Evolutionary conservation across 495 filamentous ascomycete genomes (phyloP), one percentile per base, ranked within the genome.

Genomic region (Lepraria neglecta): DNA sequence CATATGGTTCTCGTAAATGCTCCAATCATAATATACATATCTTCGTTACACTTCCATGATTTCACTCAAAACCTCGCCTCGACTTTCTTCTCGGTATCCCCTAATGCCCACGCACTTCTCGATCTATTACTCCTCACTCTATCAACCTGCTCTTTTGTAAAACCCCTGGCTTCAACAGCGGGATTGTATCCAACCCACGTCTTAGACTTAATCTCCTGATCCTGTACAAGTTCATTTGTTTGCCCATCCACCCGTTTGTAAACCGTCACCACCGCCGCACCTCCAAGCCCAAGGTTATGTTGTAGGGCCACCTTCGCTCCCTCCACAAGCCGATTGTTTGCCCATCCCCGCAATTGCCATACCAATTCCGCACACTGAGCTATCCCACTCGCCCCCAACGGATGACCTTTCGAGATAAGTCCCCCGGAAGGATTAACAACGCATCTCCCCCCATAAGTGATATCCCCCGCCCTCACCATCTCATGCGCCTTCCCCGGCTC

Each of bases 261-360:
- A 3, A 97, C 86, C 6, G 90, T 94, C 17, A 92, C 88, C 0
- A 98, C 91, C 3, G 84, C 91, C 3, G 92, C 94, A 60, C 94
- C 94, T 2, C 94, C 94, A 27, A 98, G 76, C 0, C 94, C 94
- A 4, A 98, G 76, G 69, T 98, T 98, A 72, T 98, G 94, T 76
- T 97, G 94, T 73, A 98, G 72, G 48, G 89, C 88, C 46, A 80
- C 83, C 52, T 72, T 79, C 0, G 91, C 89, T 17, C 82, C 81
- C 17, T 80, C 74, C 9, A 91, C 83, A 10, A 83, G 74, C 30
- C 94, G 80, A 75, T 98, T 97, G 68, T 91, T 95, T 12, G 92
- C 94, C 94, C 94, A 97, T 4, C 94, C 94, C 51, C 94, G 78
- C 69, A 98, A 77, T 65, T 98, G 94, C 94, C 94, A 98, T 27